phyloP scores from a whole-genome alignment of 1,284 basidiomycete genomes.

The Irpex rosettiformis region DNA sequence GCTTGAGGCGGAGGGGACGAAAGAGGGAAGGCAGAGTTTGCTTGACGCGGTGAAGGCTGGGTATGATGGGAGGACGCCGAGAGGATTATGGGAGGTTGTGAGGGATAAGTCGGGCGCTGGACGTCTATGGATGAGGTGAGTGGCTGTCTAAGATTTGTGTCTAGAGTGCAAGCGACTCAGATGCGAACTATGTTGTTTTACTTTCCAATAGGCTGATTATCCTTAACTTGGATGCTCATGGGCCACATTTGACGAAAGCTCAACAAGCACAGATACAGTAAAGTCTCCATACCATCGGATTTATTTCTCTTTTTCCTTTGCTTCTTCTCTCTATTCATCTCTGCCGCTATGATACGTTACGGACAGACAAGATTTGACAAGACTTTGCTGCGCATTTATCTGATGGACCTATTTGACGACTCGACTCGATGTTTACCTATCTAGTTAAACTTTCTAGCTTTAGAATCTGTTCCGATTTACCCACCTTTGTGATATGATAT shows the following conservation, averaged over 20 bases:
- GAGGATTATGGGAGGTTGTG: constrained; percentile 52
- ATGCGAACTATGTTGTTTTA: not conserved
- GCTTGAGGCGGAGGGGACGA: constrained; percentile 69
- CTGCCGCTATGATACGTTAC: not conserved
- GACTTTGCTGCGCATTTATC: not conserved
- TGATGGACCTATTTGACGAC: not conserved
- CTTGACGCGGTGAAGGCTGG: constrained; percentile 39
- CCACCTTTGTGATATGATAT: not conserved
- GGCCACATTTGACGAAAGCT: not conserved
- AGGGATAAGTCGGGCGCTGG: constrained; percentile 57
- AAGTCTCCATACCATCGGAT: not conserved
- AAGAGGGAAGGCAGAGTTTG: constrained; percentile 56
- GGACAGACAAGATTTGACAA: not conserved
- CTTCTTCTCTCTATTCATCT: not conserved
- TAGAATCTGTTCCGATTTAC: no score
- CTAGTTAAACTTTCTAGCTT: no score
- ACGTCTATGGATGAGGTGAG: constrained; percentile 63
- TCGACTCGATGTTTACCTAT: no score
- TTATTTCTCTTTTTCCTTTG: not conserved
- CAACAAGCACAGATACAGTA: not conserved
- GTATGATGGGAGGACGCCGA: constrained; percentile 27
- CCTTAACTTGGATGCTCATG: constrained; percentile 7
- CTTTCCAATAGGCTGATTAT: constrained; percentile 4
- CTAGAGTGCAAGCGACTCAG: not conserved
- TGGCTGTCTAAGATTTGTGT: not conserved